Percentiles rank a stretch among this genome's conserved stretches.
Evolutionary conservation across 164 flowering plant species (phyloP).

Genomic region (Macadamia tetraphylla): DNA sequence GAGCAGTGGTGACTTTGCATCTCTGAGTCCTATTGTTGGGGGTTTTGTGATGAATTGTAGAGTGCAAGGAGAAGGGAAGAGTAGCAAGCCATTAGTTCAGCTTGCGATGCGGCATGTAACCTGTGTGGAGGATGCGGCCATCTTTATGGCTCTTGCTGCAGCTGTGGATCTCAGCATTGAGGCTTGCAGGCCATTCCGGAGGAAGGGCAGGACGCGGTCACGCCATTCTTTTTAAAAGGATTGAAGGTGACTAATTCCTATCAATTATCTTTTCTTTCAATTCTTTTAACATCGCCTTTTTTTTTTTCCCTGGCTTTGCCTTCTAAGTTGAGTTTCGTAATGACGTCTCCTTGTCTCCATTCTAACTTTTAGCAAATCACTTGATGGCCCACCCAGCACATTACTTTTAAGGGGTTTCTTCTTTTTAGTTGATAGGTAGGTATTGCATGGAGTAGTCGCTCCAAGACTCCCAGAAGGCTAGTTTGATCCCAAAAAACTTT

Average conservation of each 20-base stretch:
- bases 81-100: conserved; percentile 78
- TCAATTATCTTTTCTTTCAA: no score
- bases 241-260: not conserved
- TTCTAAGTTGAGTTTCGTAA: no score
- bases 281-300: no score
- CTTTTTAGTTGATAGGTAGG: no score
- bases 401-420: no score
- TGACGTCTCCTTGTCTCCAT: no score
- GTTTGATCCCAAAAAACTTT: no score
- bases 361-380: no score
- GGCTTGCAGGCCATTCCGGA: conserved; percentile 74
- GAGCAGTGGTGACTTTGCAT: conserved; percentile 76
- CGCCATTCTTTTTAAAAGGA: conserved; percentile 27
- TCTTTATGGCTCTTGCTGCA: conserved; percentile 92
- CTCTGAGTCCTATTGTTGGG: conserved; percentile 36
- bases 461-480: no score
- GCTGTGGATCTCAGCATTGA: conserved; percentile 92
- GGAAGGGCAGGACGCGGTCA: conserved; percentile 39
- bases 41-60: conserved; percentile 90
- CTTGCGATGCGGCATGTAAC: conserved; percentile 78
- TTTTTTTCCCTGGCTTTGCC: no score
- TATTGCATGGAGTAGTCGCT: no score
- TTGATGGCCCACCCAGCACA: no score
- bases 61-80: conserved; percentile 76
- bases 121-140: conserved; percentile 89